Conservation (phyloP, 495 filamentous ascomycete genomes). For the Barbatosphaeria neglecta region DNA sequence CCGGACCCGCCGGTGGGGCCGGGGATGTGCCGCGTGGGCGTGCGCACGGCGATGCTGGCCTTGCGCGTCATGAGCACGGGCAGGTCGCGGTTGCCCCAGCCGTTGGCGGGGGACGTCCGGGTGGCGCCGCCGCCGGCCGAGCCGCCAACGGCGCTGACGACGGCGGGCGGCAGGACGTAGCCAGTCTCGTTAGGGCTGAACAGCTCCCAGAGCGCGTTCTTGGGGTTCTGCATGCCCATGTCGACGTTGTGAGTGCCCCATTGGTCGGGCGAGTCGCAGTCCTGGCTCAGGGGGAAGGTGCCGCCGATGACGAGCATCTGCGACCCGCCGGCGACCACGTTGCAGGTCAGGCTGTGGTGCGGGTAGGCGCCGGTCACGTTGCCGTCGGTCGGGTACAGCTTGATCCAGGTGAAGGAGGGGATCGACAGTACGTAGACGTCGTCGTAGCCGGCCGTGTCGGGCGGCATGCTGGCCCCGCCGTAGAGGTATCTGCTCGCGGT, state of each 20-base stretch:
- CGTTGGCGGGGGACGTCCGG: slow-evolving; percentile 44
- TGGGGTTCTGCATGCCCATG: slow-evolving; percentile 29
- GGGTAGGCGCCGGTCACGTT: slow-evolving; percentile 17
- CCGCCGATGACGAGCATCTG: slow-evolving; percentile 69
- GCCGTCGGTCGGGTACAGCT: slow-evolving; percentile 24
- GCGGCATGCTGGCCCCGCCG: slow-evolving; percentile 32
- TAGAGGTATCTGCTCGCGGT: slow-evolving; percentile 32
- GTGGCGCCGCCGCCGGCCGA: slow-evolving; percentile 50
- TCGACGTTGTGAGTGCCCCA: slow-evolving; percentile 52
- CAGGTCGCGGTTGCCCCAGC: slow-evolving; percentile 18
- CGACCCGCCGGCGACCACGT: slow-evolving; percentile 27
- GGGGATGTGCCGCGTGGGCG: slow-evolving; percentile 10
- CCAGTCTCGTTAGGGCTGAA: slow-evolving; percentile 22
- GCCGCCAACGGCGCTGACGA: slow-evolving; percentile 53
- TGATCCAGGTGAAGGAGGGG: slow-evolving; percentile 47
- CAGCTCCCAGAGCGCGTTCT: slow-evolving; percentile 15
- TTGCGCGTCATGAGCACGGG: slow-evolving; percentile 14
- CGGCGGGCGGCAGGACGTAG: slow-evolving; percentile 48
- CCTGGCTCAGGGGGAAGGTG: slow-evolving; percentile 47
- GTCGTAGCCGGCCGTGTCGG: slow-evolving; percentile 33
- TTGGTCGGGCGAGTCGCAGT: slow-evolving; percentile 49
- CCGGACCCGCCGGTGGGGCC: neutral
- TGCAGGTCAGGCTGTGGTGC: slow-evolving; percentile 39
- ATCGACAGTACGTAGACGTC: slow-evolving; percentile 47
- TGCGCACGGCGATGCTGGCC: slow-evolving; percentile 12